Evolutionary conservation across 139 green algal species (phyloP).

Genomic region (Haematococcus lacustris): DNA sequence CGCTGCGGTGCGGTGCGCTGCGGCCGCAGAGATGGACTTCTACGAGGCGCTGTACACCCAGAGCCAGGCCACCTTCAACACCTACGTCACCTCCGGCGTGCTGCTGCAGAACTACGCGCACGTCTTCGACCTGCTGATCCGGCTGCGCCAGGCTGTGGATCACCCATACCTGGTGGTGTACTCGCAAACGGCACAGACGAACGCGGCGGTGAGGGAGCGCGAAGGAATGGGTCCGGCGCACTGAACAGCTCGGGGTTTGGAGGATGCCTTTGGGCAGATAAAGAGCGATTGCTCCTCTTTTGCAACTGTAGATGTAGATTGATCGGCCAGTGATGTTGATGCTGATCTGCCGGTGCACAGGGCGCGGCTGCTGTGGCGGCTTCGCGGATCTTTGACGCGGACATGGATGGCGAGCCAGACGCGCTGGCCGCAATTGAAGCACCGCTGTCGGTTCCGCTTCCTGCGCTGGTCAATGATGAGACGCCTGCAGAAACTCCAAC

Average conservation of each 20-base stretch:
- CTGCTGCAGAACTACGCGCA: slow-evolving; percentile 78
- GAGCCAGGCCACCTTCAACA: slow-evolving; percentile 63
- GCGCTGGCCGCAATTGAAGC: too few relatives aligned
- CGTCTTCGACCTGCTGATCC: slow-evolving; percentile 92
- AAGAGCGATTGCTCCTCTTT: too few relatives aligned
- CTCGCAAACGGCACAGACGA: slow-evolving; percentile 25
- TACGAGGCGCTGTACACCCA: slow-evolving; percentile 79
- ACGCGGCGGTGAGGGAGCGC: too few relatives aligned
- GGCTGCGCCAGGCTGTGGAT: slow-evolving; percentile 72
- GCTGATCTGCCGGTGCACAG: neutral
- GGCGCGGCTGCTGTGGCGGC: too few relatives aligned
- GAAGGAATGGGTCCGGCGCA: too few relatives aligned
- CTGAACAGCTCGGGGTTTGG: too few relatives aligned
- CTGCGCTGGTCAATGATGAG: too few relatives aligned
- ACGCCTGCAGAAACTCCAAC: too few relatives aligned
- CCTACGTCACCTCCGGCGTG: slow-evolving; percentile 52
- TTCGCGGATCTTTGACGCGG: too few relatives aligned
- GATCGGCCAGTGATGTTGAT: neutral
- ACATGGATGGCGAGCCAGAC: too few relatives aligned
- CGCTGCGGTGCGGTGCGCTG: slow-evolving; percentile 63
- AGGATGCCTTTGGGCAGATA: too few relatives aligned
- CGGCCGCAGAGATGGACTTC: slow-evolving; percentile 80
- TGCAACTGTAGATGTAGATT: neutral
- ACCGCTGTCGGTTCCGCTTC: too few relatives aligned
- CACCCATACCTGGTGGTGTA: slow-evolving; percentile 87